Percentiles rank a stretch among this genome's conserved stretches.
Conservation (phyloP, 2,329 filamentous ascomycete species). For the Trematosphaeria pertusa region DNA sequence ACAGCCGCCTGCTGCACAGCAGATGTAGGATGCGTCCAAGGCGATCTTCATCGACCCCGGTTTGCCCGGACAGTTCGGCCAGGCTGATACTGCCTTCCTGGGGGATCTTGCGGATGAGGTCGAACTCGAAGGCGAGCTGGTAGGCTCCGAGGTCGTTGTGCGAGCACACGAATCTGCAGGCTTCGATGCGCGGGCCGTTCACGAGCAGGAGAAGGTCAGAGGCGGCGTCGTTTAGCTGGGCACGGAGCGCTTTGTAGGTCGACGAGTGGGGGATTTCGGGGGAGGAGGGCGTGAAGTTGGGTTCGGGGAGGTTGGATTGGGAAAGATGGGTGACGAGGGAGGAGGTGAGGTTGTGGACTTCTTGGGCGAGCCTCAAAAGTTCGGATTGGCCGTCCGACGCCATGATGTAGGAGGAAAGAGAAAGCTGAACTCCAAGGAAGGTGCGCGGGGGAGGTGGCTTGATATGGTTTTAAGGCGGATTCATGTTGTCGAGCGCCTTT, state of each 20-base stretch:
- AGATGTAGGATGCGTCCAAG: conserved; percentile 7
- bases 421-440: no score
- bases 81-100: conserved; percentile 1
- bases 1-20: conserved; percentile 9
- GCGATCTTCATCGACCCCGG: conserved; percentile 4
- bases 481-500: no score
- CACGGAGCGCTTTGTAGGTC: conserved; percentile 13
- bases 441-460: no score
- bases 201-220: conserved; percentile 13
- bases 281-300: background rate
- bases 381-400: no score
- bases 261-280: background rate
- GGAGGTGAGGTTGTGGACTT: background rate
- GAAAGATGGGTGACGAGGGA: background rate
- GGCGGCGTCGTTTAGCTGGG: conserved; percentile 13
- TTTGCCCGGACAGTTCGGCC: conserved; percentile 8
- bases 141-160: conserved; percentile 15
- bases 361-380: background rate
- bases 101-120: conserved; percentile 15
- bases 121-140: conserved; percentile 16
- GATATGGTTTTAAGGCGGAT: no score
- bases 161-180: conserved; percentile 9
- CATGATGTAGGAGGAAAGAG: no score
- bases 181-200: conserved; percentile 13
- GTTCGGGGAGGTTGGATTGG: background rate